Base-by-base conservation (phyloP, 208 protist species). In the Borovskyia barvae region DNA sequence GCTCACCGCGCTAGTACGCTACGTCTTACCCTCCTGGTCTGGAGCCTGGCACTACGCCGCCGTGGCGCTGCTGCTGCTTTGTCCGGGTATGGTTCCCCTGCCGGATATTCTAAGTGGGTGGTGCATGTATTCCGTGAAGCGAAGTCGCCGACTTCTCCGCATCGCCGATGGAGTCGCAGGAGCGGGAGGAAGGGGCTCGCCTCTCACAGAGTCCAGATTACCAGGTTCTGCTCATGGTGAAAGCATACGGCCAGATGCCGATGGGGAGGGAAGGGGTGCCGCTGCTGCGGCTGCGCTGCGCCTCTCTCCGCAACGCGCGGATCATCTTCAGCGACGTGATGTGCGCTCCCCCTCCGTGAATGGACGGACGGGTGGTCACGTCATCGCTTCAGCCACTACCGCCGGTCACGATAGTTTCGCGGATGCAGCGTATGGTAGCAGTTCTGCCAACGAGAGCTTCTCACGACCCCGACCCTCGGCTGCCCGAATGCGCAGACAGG, bases 391-490 rank as follows among this genome's bases (percentile, higher is more conserved):
- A n/a, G n/a, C n/a, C n/a, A n/a, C n/a, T n/a, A n/a, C n/a, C 40
- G 35, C 62, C 1, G 28, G 28, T 32, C 37, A 62, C 42, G 30
- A 42, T 36, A 64, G 49, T 41, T 36, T 70, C 36, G 37, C 40
- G 14, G 28, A 57, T 3, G 30, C 20, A 5, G n/a, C 46, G 2
- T 17, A 8, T 3, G 8, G 5, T 3, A 30, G 32, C 4, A 52
- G 42, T 19, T 24, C 11, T n/a, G 43, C 9, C 28, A 64, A 65
- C 35, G 64, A 72, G 29, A 68, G 64, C 39, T 72, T 60, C 47
- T 77, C 71, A 12, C 49, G 30, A 5, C 62, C 65, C 9, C 57
- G 25, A 1, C 45, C 50, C 0, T 28, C 71, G 25, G 52, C 25
- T n/a, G 33, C 53, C 24, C 48, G 42, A 26, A 24, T 24, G 7